Base-by-base conservation (phyloP, 305 asterid genomes). In the Fraxinus greggii region DNA sequence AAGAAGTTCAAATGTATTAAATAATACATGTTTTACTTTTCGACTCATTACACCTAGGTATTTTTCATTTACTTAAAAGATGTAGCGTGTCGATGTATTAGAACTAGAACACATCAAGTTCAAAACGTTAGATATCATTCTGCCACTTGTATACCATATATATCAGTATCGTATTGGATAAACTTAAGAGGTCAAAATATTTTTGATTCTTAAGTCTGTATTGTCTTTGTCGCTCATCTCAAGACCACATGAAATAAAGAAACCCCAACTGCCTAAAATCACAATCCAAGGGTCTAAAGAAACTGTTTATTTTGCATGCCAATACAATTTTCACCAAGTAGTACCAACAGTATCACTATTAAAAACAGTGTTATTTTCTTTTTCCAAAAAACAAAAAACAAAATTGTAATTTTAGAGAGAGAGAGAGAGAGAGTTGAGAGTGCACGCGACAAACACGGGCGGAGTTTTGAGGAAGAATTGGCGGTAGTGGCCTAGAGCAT, bases 381-480 rank as follows among this genome's bases (percentile, higher is more conserved):
- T 56, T 56, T 56, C 26, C 12, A 6, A 7, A 56, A 56, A 56
- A 54, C 8, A 4, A 51, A 51, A 45, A 3, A 48, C 7, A 51
- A 51, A 51, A 51, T 51, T 51, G 63, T 51, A 17, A 51, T 51
- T n/a, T 10, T 17, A n/a, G 79, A 63, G 78, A 78, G 63, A 15
- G 82, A 63, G 83, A 84, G 67, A 56, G 28, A 48, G 59, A 29
- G 75, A 79, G 3, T 12, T 13, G 28, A 32, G 63, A 32, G 81
- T 85, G 89, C 87, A 88, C 92, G 92, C 92, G 92, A 88, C 87
- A 88, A 89, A 89, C 81, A 82, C 91, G 91, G 91, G 90, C 83
- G 84, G 70, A 65, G 48, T 72, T 89, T 69, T 70, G 59, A 56
- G 76, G 65, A 40, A 69, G 23, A 72, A 56, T 69, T 84, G 87